These are phyloP conservation scores for Barnettozyma californica DNA, from an alignment of 805 yeast genomes.

Conservation along the genomic window DNA sequence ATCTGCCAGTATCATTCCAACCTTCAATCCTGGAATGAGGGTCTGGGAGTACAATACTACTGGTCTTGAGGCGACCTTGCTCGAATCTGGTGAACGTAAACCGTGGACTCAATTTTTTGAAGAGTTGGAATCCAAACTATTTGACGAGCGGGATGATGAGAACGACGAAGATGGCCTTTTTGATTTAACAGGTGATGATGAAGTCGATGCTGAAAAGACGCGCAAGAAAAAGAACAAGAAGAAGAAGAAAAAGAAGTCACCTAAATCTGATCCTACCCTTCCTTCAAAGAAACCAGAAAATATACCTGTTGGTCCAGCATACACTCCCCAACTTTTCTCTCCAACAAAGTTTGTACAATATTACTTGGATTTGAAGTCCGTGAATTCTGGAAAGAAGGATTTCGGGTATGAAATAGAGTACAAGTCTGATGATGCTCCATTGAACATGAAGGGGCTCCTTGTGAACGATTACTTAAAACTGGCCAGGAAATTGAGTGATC, in stretches of 20 bases:
- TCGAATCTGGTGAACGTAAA: constrained; percentile 20
- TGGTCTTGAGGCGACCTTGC: constrained; percentile 31
- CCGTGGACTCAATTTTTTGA: constrained; percentile 60
- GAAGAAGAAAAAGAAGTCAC: constrained; percentile 24
- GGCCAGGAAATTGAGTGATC: constrained; percentile 48
- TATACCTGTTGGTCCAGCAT: constrained; percentile 69
- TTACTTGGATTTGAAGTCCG: constrained; percentile 53
- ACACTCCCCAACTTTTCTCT: constrained; percentile 61
- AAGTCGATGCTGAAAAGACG: constrained; percentile 7
- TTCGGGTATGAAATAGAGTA: constrained; percentile 65
- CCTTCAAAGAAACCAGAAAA: constrained; percentile 55
- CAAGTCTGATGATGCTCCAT: constrained; percentile 56
- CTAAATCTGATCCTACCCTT: constrained; percentile 49
- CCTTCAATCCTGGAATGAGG: constrained; percentile 77
- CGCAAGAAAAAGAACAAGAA: constrained; percentile 20
- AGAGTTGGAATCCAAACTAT: constrained; percentile 36
- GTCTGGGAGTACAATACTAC: constrained; percentile 84
- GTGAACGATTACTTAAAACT: constrained; percentile 59
- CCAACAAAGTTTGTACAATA: constrained; percentile 73
- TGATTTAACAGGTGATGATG: constrained; percentile 17
- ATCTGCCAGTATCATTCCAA: constrained; percentile 73
- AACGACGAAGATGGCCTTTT: constrained; percentile 27
- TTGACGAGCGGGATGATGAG: constrained; percentile 26
- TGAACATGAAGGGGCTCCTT: constrained; percentile 46
- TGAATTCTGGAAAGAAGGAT: constrained; percentile 37